Conservation (phyloP, 2,329 filamentous ascomycete genomes). For the Penicillium sp. region DNA sequence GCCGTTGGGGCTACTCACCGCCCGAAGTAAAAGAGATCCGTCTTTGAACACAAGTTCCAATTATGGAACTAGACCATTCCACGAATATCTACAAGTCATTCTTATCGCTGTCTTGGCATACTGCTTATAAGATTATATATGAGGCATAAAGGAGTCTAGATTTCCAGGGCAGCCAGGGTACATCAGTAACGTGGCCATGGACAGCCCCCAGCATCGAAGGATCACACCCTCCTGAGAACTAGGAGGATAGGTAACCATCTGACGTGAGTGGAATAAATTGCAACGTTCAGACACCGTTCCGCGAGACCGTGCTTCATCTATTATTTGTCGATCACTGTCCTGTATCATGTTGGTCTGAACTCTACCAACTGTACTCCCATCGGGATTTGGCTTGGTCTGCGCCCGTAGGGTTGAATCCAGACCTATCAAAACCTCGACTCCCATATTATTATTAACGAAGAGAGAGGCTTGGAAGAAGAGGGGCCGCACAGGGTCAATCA, state of each 20-base stretch:
- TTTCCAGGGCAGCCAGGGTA: background rate
- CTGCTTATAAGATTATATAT: too few relatives aligned
- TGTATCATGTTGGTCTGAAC: conserved; percentile 1
- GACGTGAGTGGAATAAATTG: conserved; percentile 11
- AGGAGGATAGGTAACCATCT: background rate
- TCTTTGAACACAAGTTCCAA: background rate
- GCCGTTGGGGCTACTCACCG: background rate
- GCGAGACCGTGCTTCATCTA: background rate
- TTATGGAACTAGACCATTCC: background rate
- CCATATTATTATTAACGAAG: background rate
- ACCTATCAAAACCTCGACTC: background rate
- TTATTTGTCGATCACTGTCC: conserved; percentile 17
- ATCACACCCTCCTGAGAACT: background rate
- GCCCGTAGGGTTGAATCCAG: background rate
- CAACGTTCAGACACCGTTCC: conserved; percentile 15
- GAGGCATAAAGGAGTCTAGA: background rate
- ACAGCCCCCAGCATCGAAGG: background rate
- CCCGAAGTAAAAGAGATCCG: background rate
- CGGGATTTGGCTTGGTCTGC: background rate
- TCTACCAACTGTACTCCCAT: background rate
- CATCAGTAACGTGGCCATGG: background rate
- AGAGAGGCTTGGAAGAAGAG: background rate
- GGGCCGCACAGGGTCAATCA: background rate
- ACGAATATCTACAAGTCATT: background rate
- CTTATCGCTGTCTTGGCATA: too few relatives aligned